Conservation (phyloP, 1,139 yeast genomes). For the Entelexis paramagnoliae region DNA sequence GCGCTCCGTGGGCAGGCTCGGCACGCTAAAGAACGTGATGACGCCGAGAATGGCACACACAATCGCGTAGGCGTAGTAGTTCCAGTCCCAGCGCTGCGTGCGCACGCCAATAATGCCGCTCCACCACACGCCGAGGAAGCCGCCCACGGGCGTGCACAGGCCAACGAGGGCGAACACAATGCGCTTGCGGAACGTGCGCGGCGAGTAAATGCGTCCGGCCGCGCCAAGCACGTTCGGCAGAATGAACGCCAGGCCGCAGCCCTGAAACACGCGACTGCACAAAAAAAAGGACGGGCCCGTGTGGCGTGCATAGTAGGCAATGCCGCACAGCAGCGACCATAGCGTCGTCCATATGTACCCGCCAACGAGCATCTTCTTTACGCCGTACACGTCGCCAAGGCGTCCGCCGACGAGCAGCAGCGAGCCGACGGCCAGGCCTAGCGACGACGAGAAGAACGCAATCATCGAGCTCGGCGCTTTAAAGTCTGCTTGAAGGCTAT, state of each 20-base stretch:
- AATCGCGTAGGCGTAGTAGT: conserved; percentile 42
- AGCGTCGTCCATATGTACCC: conserved; percentile 39
- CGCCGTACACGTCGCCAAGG: conserved; percentile 54
- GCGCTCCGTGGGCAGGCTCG: conserved; percentile 31
- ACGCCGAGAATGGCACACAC: conserved; percentile 31
- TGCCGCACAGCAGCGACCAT: background rate
- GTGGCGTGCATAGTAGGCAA: background rate
- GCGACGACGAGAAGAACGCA: conserved; percentile 52
- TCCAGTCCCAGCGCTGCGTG: conserved; percentile 49
- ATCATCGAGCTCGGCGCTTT: conserved; percentile 35
- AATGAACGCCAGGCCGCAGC: conserved; percentile 48
- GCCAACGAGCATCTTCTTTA: conserved; percentile 39
- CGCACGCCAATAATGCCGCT: conserved; percentile 37
- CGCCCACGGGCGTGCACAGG: conserved; percentile 51
- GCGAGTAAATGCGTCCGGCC: conserved; percentile 43
- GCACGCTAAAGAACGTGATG: conserved; percentile 38
- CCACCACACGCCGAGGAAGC: conserved; percentile 42
- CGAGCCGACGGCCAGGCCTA: conserved; percentile 39
- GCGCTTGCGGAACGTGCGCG: conserved; percentile 35
- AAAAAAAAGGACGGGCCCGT: background rate
- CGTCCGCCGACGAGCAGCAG: conserved; percentile 47
- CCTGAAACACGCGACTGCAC: conserved; percentile 26
- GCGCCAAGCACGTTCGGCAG: conserved; percentile 51
- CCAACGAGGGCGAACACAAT: conserved; percentile 45
- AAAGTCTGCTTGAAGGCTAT: conserved; percentile 36